Base-by-base conservation (phyloP, 1,139 yeast genomes). In the Zygosaccharomyces sapae region DNA sequence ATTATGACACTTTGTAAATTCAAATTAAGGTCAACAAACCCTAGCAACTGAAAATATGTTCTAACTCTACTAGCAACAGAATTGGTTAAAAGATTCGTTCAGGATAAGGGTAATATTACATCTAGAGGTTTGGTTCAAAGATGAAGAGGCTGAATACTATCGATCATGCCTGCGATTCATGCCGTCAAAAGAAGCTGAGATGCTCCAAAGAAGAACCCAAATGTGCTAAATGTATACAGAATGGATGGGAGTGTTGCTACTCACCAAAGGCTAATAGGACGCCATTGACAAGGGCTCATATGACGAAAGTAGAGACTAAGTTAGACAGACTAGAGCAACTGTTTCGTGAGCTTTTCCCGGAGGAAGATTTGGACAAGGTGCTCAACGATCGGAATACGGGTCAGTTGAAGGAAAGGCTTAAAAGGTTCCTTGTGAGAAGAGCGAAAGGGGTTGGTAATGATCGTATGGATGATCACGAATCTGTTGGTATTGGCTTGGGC, bases 201-300 rank as follows among this genome's bases (percentile, higher is more conserved):
- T 75, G 77, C 71, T 84, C 90, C 68, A 83, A 66, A 63, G 88
- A 83, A 55, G 73, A 69, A 34, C 96, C 96, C 4, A 77, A 78
- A 54, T 87, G 96, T 62, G 72, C 83, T 41, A 86, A 86, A 63
- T 87, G 96, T 68, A 67, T 74, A 12, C 80, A 77, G 47, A 88
- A 85, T 61, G 73, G 75, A 37, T 83, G 95, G 85, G 75, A 76
- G 42, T 87, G 96, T 66, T 70, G 78, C 3, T 87, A 87, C 63
- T 80, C 86, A 24, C 96, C 96, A 10, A 72, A 86, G 52, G 77
- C 84, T 1, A 83, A 84, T 27, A 70, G 96, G 50, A 81, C 90
- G 5, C 96, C 96, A 0, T 70, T 87, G 51, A 87, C 96, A 0
- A 72, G 96, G 56, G 88, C 85, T 16, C 85, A 84, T 68, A 70